Base-by-base conservation (phyloP, 306 rosid species). In the Dryas drummondii region DNA sequence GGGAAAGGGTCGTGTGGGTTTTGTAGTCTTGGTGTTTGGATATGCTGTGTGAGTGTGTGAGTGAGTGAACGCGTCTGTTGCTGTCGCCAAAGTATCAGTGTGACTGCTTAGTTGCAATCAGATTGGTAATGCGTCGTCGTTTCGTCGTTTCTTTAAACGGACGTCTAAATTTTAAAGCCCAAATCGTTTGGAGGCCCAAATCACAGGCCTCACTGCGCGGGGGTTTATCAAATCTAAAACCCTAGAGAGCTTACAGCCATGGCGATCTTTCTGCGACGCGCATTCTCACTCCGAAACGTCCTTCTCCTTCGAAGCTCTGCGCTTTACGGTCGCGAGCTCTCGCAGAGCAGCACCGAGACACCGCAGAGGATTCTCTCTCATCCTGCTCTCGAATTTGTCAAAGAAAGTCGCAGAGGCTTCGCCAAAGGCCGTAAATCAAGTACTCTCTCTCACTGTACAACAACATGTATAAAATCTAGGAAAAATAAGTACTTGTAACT, bases 341-440 rank as follows among this genome's bases (percentile, higher is more conserved):
- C 80, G n/a, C 75, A 50, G 44, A 55, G 47, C 59, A 67, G 41
- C 37, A 55, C 81, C 32, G 87, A 78, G 37, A 22, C 48, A 15
- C 65, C 70, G 14, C 62, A 66, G 17, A 69, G 83, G 51, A 54
- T 45, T n/a, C 73, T 81, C 72, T 27, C 80, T 73, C 61, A 70
- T 75, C 84, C 91, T 16, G 76, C 68, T 0, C 32, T 81, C 58
- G 75, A 87, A 71, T 89, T 89, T 50, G 26, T 81, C 58, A 10
- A 54, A 2, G 90, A 92, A 67, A 85, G 74, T 83, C 93, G 96
- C 77, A 82, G 97, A 83, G 82, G 93, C 73, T 92, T 84, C 83
- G 99, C 97, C 63, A 92, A 92, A 81, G 98, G 88, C 70, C 88
- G 97, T 14, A 19, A 90, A 83, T 83, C 96, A 80, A 88, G 97